Conservation (phyloP, 805 yeast genomes). For the Starmerella etchellsii region DNA sequence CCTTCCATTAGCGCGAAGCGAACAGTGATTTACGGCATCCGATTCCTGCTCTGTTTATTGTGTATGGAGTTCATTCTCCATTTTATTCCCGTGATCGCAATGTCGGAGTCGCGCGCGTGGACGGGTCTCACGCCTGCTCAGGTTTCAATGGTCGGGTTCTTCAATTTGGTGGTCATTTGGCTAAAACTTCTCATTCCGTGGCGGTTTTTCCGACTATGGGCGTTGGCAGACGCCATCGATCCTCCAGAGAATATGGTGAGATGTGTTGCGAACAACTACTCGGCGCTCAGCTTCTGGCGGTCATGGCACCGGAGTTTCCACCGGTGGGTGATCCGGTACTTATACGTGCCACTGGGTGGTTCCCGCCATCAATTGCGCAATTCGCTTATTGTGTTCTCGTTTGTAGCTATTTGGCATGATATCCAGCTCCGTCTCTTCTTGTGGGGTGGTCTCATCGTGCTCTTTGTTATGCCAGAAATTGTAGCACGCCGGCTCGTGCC, state of each 20-base stretch:
- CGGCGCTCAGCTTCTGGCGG: constrained; percentile 94
- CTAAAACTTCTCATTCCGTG: constrained; percentile 85
- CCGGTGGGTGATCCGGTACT: constrained; percentile 77
- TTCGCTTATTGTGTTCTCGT: constrained; percentile 74
- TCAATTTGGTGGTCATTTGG: constrained; percentile 87
- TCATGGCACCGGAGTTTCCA: constrained; percentile 96
- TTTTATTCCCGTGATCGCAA: constrained; percentile 84
- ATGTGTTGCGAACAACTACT: constrained; percentile 86
- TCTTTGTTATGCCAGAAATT: constrained; percentile 79
- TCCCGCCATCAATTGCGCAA: constrained; percentile 56
- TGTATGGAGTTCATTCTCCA: constrained; percentile 86
- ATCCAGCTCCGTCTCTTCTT: constrained; percentile 70
- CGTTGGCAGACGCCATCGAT: constrained; percentile 80
- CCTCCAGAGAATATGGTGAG: constrained; percentile 97
- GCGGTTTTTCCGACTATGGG: constrained; percentile 91
- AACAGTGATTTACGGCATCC: constrained; percentile 45
- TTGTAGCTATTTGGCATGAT: constrained; percentile 98
- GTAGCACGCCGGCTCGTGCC: constrained; percentile 38
- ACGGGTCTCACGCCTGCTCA: constrained; percentile 79
- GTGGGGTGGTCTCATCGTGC: constrained; percentile 94
- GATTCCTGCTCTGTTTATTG: constrained; percentile 61
- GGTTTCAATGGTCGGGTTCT: constrained; percentile 84
- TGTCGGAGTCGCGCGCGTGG: constrained; percentile 84
- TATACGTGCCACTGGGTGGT: constrained; percentile 89
- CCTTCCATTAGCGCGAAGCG: constrained; percentile 47